phyloP scores from a whole-genome alignment of 1,284 basidiomycete genomes.

The Ceratobasidium sp. region DNA sequence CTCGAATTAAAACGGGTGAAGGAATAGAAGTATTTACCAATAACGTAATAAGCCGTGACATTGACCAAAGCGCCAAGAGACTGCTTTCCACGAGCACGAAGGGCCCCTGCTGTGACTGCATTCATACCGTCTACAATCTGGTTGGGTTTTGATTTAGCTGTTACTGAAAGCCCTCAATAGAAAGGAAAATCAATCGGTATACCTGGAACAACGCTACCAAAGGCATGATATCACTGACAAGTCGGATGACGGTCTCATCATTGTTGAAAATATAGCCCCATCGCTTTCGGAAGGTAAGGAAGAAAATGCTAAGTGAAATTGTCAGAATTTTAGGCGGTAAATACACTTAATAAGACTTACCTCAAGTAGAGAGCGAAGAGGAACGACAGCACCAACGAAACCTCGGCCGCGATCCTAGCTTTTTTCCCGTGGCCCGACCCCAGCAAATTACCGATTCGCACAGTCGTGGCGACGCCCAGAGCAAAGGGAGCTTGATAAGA shows the following conservation, averaged over 20 bases:
- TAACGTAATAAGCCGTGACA: conserved; percentile 43
- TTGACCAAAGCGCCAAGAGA: conserved; percentile 44
- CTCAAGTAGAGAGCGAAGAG: conserved; percentile 47
- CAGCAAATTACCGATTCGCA: conserved; percentile 73
- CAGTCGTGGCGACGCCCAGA: conserved; percentile 67
- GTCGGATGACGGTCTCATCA: conserved; percentile 63
- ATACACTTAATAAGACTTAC: conserved; percentile 13
- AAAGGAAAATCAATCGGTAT: conserved; percentile 36
- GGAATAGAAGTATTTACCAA: conserved; percentile 31
- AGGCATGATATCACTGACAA: conserved; percentile 75
- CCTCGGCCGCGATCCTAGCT: conserved; percentile 66
- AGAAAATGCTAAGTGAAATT: conserved; percentile 32
- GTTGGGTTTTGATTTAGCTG: neutral
- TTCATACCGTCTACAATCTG: conserved; percentile 42
- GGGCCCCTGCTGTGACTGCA: conserved; percentile 40
- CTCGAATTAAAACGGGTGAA: neutral
- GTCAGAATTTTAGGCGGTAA: too few relatives aligned
- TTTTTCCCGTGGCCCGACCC: conserved; percentile 61
- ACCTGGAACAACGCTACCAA: conserved; percentile 80
- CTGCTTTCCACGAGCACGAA: conserved; percentile 42
- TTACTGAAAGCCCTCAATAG: neutral
- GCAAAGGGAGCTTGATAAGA: conserved; percentile 65
- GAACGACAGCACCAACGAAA: conserved; percentile 67
- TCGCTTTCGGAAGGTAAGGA: conserved; percentile 50
- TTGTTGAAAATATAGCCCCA: conserved; percentile 74